Conservation (phyloP, 2,329 filamentous ascomycete genomes). For the Aspergillus quadrilineatus region DNA sequence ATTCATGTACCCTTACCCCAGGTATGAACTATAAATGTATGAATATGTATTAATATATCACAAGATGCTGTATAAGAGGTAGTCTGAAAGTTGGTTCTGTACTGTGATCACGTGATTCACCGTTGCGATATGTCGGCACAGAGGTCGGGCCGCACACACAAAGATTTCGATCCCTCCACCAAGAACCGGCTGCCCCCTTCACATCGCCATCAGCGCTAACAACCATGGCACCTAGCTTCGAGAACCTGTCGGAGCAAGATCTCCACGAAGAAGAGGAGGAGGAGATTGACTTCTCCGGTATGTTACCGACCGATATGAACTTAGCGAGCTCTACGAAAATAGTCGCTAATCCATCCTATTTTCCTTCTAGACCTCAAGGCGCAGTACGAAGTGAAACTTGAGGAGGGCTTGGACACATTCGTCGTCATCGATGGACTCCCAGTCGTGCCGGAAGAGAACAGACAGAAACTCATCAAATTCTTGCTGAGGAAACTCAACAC, state of each 20-base stretch:
- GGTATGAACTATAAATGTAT: constrained; percentile 45
- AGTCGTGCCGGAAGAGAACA: constrained; percentile 82
- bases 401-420: constrained; percentile 94
- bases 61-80: neutral
- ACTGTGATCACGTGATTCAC: neutral
- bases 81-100: neutral
- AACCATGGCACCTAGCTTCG: constrained; percentile 92
- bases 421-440: constrained; percentile 95
- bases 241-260: constrained; percentile 87
- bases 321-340: constrained; percentile 26
- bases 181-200: constrained; percentile 22
- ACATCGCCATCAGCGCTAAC: constrained; percentile 29
- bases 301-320: constrained; percentile 23
- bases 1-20: too few species aligned
- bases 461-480: constrained; percentile 94
- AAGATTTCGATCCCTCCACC: constrained; percentile 32
- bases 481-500: constrained; percentile 87
- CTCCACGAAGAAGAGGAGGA: constrained; percentile 88
- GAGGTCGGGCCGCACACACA: neutral
- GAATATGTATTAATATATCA: constrained; percentile 22
- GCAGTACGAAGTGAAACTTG: constrained; percentile 92
- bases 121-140: neutral
- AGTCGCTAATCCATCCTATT: constrained; percentile 9
- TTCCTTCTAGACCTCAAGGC: constrained; percentile 70
- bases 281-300: constrained; percentile 84